Evolutionary conservation across 2,329 filamentous ascomycete species (phyloP).

Genomic region (Arthrobotrys conoides): DNA sequence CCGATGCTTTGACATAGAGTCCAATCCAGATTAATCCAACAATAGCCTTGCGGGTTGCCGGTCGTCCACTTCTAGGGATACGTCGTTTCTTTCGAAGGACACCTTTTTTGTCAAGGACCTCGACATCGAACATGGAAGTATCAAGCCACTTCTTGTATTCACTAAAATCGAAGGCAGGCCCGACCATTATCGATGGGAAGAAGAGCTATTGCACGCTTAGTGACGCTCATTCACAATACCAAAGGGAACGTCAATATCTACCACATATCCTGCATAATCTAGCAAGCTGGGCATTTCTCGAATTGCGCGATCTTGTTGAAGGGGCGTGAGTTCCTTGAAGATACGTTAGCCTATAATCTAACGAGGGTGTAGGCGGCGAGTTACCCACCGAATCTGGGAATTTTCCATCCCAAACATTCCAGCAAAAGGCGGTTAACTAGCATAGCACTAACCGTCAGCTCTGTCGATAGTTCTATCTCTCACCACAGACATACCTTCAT

Average conservation of each 20-base stretch:
- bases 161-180: slow-evolving; percentile 92
- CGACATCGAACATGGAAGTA: slow-evolving; percentile 91
- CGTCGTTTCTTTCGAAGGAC: slow-evolving; percentile 89
- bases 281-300: slow-evolving; percentile 80
- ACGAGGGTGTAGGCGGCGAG: background rate
- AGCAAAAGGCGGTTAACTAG: slow-evolving; percentile 87
- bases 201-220: slow-evolving; percentile 73
- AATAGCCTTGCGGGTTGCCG: slow-evolving; percentile 82
- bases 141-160: slow-evolving; percentile 95
- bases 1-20: slow-evolving; percentile 80
- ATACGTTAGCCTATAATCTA: slow-evolving; percentile 7
- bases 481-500: slow-evolving; percentile 77
- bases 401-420: slow-evolving; percentile 95
- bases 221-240: background rate
- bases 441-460: background rate
- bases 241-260: slow-evolving; percentile 56
- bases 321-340: slow-evolving; percentile 80
- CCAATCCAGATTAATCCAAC: slow-evolving; percentile 84
- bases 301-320: slow-evolving; percentile 86
- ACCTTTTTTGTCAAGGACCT: slow-evolving; percentile 87
- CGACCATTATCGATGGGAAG: slow-evolving; percentile 90
- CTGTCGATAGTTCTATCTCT: background rate
- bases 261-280: slow-evolving; percentile 88
- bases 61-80: slow-evolving; percentile 90
- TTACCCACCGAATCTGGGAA: slow-evolving; percentile 72